Percentiles rank a stretch among this genome's conserved stretches.
These are phyloP conservation scores for Hyaloscypha bicolor DNA, from an alignment of 495 filamentous ascomycete species.

Conservation along the genomic window DNA sequence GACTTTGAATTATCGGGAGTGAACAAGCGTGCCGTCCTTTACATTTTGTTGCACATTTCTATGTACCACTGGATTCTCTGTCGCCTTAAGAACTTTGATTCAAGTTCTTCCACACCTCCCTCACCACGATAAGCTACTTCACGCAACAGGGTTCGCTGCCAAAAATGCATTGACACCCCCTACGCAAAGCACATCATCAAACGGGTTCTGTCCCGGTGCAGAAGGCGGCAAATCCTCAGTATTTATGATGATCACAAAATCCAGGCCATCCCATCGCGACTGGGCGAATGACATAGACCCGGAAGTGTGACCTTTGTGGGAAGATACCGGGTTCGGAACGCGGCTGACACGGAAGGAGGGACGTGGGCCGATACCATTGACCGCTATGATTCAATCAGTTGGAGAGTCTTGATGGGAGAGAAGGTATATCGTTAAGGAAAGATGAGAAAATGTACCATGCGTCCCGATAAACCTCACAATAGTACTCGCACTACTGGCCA, in stretches of 20 bases:
- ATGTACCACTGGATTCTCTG: no score
- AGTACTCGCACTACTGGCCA: constrained; percentile 19
- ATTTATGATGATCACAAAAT: constrained; percentile 12
- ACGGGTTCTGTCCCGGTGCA: constrained; percentile 7
- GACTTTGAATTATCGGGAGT: no score
- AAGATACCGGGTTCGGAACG: neutral
- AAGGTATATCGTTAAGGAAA: no score
- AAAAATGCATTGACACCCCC: constrained; percentile 5
- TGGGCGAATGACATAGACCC: constrained; percentile 3
- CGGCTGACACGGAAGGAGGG: no score
- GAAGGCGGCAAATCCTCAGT: constrained; percentile 3
- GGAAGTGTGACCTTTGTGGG: constrained; percentile 2
- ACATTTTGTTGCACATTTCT: no score
- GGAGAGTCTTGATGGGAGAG: no score
- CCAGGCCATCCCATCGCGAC: constrained; percentile 10
- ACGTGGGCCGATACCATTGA: no score
- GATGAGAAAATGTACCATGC: constrained; percentile 14
- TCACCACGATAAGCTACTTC: no score
- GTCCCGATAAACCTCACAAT: constrained; percentile 22
- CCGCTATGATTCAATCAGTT: no score
- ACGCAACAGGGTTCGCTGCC: neutral
- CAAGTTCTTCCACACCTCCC: no score
- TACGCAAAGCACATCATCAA: constrained; percentile 11
- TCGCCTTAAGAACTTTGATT: no score
- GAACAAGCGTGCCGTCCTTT: no score